Percentiles rank a stretch among this genome's conserved stretches.
phyloP scores from a whole-genome alignment of 148 eudicot genomes.

The Chenopodium suecicum region DNA sequence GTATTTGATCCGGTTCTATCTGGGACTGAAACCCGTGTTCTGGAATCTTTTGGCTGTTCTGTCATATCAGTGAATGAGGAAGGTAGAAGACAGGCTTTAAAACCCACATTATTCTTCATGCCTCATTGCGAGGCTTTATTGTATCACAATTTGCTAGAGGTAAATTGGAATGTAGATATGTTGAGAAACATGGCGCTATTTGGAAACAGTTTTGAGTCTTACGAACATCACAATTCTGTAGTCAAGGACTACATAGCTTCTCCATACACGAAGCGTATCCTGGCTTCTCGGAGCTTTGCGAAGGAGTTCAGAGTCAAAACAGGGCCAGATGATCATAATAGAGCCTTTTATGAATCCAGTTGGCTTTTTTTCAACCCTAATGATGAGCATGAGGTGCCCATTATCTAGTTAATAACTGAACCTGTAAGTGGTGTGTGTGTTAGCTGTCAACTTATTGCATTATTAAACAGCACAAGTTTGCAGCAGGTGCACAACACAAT shows the following conservation, averaged over 20 bases:
- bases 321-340: constrained; percentile 52
- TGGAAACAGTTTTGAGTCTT: constrained; percentile 71
- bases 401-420: constrained; percentile 21
- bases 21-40: constrained; percentile 49
- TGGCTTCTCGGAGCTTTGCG: constrained; percentile 45
- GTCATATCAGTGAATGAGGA: constrained; percentile 67
- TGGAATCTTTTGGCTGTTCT: constrained; percentile 62
- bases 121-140: constrained; percentile 84
- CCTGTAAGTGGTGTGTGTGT: not conserved
- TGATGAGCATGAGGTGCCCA: constrained; percentile 34
- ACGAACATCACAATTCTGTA: constrained; percentile 44
- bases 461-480: not conserved
- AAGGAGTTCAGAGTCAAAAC: constrained; percentile 46
- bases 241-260: constrained; percentile 37
- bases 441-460: not conserved
- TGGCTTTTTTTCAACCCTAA: constrained; percentile 72
- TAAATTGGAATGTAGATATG: constrained; percentile 51
- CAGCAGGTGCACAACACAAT: not conserved
- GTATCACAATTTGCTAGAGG: constrained; percentile 71
- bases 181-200: constrained; percentile 50
- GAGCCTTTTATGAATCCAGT: constrained; percentile 67
- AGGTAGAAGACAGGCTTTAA: constrained; percentile 51
- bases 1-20: constrained; percentile 87
- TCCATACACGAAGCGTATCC: constrained; percentile 48
- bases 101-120: constrained; percentile 77